Conservation (phyloP, 306 rosid genomes). For the Vachellia collinsii region DNA sequence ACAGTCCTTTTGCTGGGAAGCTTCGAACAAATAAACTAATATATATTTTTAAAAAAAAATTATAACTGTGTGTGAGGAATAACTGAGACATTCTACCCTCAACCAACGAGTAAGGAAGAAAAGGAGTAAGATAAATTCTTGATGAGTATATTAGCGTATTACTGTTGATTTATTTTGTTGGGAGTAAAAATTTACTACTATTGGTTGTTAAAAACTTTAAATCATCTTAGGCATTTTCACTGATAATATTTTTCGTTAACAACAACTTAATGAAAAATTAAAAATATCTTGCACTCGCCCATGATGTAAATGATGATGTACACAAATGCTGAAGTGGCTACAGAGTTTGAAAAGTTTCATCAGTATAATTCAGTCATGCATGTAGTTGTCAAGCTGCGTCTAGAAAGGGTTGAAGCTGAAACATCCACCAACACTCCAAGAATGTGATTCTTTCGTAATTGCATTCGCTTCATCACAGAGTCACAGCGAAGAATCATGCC, state of each 20-base stretch:
- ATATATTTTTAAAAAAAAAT: no score
- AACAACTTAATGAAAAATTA: no score
- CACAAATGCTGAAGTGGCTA: background rate
- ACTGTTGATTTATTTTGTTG: background rate
- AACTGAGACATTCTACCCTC: no score
- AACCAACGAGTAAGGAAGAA: background rate
- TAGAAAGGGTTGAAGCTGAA: background rate
- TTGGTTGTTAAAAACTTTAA: no score
- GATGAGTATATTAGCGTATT: background rate
- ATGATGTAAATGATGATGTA: background rate
- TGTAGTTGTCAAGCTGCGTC: background rate
- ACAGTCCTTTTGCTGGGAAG: background rate
- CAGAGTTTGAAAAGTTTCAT: background rate
- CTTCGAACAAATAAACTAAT: background rate
- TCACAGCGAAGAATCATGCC: slow-evolving; percentile 39
- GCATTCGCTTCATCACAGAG: background rate
- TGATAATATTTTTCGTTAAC: no score
- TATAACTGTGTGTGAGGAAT: no score
- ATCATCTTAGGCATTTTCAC: no score
- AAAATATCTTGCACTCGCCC: background rate
- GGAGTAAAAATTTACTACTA: no score
- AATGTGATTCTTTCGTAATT: slow-evolving; percentile 40
- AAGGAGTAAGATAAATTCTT: background rate
- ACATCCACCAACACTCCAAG: slow-evolving; percentile 27
- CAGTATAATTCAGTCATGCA: background rate